These are phyloP conservation scores for Fraxinus greggii DNA, from an alignment of 305 asterid genomes.

Conservation along the genomic window DNA sequence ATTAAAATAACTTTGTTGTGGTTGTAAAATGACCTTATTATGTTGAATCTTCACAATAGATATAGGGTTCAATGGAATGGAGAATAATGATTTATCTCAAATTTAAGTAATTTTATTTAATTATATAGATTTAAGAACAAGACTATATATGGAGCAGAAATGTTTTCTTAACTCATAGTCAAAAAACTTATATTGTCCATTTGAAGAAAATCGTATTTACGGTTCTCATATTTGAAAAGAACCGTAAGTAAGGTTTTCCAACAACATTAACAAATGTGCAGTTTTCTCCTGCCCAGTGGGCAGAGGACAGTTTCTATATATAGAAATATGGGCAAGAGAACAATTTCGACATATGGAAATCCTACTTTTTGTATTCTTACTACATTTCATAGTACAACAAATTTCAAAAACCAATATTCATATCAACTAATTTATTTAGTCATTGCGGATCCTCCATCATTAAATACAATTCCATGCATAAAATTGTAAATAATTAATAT, in stretches of 20 bases:
- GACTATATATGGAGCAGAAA: no score
- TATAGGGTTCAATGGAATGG: neutral
- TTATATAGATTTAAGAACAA: neutral
- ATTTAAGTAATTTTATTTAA: neutral
- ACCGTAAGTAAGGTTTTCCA: no score
- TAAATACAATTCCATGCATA: constrained; percentile 4
- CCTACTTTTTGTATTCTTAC: neutral
- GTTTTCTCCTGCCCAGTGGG: no score
- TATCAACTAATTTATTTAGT: neutral
- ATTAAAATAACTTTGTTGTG: neutral
- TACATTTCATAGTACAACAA: neutral
- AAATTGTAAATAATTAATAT: neutral
- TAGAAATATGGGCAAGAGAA: no score
- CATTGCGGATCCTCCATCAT: neutral
- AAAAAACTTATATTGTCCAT: no score
- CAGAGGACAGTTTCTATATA: no score
- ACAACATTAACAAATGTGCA: no score
- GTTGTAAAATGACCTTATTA: neutral
- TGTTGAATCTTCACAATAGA: neutral
- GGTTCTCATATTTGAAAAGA: no score
- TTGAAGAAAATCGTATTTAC: no score
- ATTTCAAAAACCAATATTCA: constrained; percentile 21
- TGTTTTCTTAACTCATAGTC: no score
- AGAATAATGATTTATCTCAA: neutral
- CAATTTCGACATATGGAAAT: neutral